Conservation (phyloP, 73 alveolate genomes). For the Tetrahymena malaccensis region DNA sequence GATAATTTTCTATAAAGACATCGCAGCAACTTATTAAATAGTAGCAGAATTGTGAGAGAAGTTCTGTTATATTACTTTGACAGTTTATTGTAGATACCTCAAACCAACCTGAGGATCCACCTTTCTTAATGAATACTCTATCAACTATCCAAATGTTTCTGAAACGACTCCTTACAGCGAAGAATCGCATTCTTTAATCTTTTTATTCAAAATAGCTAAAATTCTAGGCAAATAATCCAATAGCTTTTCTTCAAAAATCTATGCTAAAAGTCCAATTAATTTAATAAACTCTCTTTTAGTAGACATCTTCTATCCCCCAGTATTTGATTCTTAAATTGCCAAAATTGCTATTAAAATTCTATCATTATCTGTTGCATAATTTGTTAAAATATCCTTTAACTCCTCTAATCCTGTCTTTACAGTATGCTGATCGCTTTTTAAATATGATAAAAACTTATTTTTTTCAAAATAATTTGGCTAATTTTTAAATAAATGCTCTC, state of each 20-base stretch:
- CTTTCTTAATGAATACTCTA: constrained; percentile 10
- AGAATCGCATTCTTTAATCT: constrained; percentile 26
- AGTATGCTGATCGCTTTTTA: not conserved
- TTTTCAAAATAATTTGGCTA: not conserved
- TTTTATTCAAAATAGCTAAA: constrained; percentile 8
- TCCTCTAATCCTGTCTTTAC: not conserved
- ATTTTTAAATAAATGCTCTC: no score
- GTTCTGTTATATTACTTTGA: not conserved
- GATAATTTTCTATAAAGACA: not conserved
- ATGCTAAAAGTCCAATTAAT: constrained; percentile 10
- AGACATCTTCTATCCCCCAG: not conserved
- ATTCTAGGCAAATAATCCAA: constrained; percentile 15
- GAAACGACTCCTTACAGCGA: constrained; percentile 9
- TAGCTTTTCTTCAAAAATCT: constrained; percentile 9
- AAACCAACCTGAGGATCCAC: not conserved
- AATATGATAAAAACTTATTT: not conserved
- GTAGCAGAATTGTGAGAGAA: constrained; percentile 12
- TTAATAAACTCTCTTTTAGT: constrained; percentile 29
- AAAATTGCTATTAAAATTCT: not conserved
- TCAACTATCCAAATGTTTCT: constrained; percentile 21
- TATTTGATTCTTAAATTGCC: not conserved
- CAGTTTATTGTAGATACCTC: not conserved
- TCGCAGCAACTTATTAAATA: constrained; percentile 21
- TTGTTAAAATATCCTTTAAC: not conserved
- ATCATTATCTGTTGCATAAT: not conserved